Conservation (phyloP, 2,329 filamentous ascomycete species). For the Aspergillus glaucus region DNA sequence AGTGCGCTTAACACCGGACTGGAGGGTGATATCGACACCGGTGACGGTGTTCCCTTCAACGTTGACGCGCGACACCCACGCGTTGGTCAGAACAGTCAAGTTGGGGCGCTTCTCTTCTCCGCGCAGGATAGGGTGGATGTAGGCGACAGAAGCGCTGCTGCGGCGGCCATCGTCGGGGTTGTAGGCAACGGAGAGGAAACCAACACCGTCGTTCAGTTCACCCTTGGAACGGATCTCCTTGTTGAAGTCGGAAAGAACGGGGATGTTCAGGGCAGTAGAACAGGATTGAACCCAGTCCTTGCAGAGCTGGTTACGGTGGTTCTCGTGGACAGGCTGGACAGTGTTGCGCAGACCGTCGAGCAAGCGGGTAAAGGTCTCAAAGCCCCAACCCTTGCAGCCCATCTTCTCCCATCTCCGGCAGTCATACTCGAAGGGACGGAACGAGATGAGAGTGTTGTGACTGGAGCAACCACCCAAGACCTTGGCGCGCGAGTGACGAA, state of each 20-base stretch:
- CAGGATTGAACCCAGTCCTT: conserved; percentile 83
- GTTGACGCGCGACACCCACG: conserved; percentile 79
- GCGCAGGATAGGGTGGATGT: conserved; percentile 83
- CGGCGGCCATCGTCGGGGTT: conserved; percentile 81
- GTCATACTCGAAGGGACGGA: conserved; percentile 86
- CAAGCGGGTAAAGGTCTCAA: conserved; percentile 74
- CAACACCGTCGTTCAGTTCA: conserved; percentile 66
- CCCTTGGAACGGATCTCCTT: conserved; percentile 69
- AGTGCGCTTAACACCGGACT: conserved; percentile 51
- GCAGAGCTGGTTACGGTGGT: conserved; percentile 84
- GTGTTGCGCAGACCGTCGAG: conserved; percentile 82
- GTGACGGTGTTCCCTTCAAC: conserved; percentile 63
- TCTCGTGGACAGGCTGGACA: conserved; percentile 78
- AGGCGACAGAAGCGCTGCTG: conserved; percentile 81
- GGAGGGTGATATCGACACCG: conserved; percentile 65
- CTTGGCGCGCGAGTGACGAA: conserved; percentile 86
- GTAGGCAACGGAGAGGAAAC: conserved; percentile 87
- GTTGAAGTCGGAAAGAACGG: conserved; percentile 81
- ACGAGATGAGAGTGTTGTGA: conserved; percentile 90
- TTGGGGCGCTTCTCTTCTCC: conserved; percentile 78
- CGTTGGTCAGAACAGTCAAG: conserved; percentile 77
- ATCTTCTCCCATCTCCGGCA: conserved; percentile 74
- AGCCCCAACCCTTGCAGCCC: conserved; percentile 80
- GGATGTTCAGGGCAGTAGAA: conserved; percentile 71
- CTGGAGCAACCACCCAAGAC: conserved; percentile 88